Base-by-base conservation (phyloP, 257 asterid species). In the Forsythia viridissima region DNA sequence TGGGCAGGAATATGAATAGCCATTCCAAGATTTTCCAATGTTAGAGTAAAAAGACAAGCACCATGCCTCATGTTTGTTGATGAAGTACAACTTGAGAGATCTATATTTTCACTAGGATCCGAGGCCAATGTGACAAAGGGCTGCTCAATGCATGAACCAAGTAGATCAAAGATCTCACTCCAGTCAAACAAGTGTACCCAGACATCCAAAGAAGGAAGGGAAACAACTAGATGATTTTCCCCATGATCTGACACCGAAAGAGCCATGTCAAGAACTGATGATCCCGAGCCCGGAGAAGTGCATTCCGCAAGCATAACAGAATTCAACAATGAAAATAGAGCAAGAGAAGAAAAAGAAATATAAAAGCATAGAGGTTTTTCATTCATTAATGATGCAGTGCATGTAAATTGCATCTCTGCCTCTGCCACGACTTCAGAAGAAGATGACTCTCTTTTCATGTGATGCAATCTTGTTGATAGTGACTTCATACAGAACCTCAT, bases 111-210 rank as follows among this genome's bases (percentile, higher is more conserved):
- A 70, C 51, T 51, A 79, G 76, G 79, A 66, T 84, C 88, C 68
- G 82, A 40, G 38, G 73, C 83, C 48, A 73, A 81, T 34, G 20
- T 30, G 72, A 61, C 72, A n/a, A 86, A 78, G 57, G 86, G 77
- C 77, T 85, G 87, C 55, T 73, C 66, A 43, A 80, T 70, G 84
- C 80, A 87, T 21, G 82, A 79, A 70, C 77, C 81, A 63, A 93
- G 83, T 41, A 89, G 74, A 74, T 82, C 78, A 44, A 89, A 83
- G 77, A 95, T 81, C 83, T 85, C 90, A 82, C 72, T 78, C 99
- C 99, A 95, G 81, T 95, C 99, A 82, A 73, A 82, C 75, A 87
- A 79, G 88, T 93, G 88, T 74, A 92, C 84, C 99, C 99, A 93
- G 74, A 92, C 65, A 86, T 89, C 87, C 80, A 92, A 76, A 81